These are phyloP conservation scores for Udeniomyces megalosporus DNA, from an alignment of 768 basidiomycete species.

Conservation along the genomic window DNA sequence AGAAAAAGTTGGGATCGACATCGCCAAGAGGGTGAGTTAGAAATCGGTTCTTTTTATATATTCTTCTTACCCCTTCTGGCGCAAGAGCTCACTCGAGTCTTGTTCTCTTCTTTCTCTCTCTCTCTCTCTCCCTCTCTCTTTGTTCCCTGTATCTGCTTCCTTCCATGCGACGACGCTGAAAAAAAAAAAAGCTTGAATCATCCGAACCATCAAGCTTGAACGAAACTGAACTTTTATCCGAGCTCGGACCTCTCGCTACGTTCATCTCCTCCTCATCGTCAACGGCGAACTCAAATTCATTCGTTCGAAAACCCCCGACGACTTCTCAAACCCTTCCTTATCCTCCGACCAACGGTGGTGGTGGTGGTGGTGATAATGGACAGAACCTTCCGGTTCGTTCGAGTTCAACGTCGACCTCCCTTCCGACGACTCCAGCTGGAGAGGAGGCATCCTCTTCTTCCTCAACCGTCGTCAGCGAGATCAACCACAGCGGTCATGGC, in stretches of 20 bases:
- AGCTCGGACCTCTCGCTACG: background rate
- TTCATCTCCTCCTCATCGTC: background rate
- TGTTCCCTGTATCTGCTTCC: background rate
- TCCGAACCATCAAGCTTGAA: slow-evolving; percentile 10
- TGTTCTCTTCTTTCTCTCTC: background rate
- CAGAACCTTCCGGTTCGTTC: background rate
- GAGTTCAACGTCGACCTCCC: background rate
- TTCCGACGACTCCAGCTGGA: background rate
- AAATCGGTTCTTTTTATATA: background rate
- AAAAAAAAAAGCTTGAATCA: slow-evolving; percentile 15
- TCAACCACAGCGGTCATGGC: background rate
- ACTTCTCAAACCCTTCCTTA: background rate
- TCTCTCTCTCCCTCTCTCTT: background rate
- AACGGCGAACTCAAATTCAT: background rate
- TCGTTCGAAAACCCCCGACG: background rate
- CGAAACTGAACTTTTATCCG: slow-evolving; percentile 10
- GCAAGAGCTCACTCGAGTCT: background rate
- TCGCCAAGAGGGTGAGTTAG: slow-evolving; percentile 5
- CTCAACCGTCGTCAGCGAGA: background rate
- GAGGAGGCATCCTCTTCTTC: background rate
- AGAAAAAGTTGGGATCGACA: background rate
- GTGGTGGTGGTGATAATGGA: too few species aligned
- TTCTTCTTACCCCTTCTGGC: background rate
- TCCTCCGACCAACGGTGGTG: background rate
- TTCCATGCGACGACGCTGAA: too few species aligned